A percentile compares a stretch with the other conserved stretches of the same genome.
Evolutionary conservation across 371 early-diverging fungal genomes (phyloP).

Genomic region (Thermomucor indicae-seudaticae): DNA sequence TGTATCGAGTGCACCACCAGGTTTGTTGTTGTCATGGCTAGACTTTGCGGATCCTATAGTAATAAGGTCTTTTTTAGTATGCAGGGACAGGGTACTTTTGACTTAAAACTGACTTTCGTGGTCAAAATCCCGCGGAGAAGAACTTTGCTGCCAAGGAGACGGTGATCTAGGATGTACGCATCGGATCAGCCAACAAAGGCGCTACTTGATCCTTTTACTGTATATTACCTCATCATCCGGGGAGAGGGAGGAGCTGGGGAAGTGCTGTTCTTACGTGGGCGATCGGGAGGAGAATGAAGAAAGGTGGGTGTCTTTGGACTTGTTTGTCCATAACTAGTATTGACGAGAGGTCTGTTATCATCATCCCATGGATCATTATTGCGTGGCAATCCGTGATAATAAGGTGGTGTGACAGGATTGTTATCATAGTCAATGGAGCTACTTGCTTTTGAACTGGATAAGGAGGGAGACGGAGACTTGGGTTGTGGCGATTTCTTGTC

Average conservation of each 20-base stretch:
- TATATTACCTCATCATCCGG: conserved; percentile 1
- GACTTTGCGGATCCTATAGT: not conserved
- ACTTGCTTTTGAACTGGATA: conserved; percentile 19
- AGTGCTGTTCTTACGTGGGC: conserved; percentile 35
- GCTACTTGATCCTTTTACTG: not conserved
- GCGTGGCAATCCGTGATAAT: conserved; percentile 15
- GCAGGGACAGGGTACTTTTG: not conserved
- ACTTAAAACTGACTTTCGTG: not conserved
- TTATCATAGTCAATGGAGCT: not conserved
- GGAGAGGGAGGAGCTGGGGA: conserved; percentile 25
- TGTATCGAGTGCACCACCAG: conserved; percentile 14
- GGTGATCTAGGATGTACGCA: not conserved
- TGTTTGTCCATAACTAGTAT: conserved; percentile 9
- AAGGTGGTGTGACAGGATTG: conserved; percentile 29
- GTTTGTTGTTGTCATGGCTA: too few relatives aligned
- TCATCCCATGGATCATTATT: not conserved
- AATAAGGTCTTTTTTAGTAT: not conserved
- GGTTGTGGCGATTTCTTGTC: conserved; percentile 5
- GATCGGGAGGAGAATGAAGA: conserved; percentile 5
- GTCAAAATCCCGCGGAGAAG: too few relatives aligned
- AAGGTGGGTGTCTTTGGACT: conserved; percentile 14
- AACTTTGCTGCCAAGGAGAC: conserved; percentile 3
- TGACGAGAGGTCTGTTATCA: not conserved
- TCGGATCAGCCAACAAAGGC: not conserved
- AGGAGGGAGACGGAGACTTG: conserved; percentile 11